Evolutionary conservation across 2,329 filamentous ascomycete species (phyloP), one percentile per base, ranked within the genome.

Genomic region (Celoporthe dispersa): DNA sequence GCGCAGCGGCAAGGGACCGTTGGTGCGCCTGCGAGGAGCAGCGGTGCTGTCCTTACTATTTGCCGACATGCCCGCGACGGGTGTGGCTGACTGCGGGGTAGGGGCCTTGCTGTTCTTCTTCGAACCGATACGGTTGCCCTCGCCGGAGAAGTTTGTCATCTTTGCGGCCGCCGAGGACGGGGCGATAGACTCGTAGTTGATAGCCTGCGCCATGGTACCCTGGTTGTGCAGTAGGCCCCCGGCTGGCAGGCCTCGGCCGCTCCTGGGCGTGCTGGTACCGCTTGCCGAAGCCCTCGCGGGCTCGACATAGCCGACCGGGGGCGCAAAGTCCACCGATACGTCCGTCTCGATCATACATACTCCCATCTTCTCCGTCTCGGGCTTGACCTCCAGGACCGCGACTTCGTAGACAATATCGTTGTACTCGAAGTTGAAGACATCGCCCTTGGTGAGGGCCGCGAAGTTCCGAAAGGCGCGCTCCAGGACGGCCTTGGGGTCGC

Each of bases 281-380:
- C 92, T 96, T 74, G 79, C 79, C 67, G 76, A 75, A 33, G 80
- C 81, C 70, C 87, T 89, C 76, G 92, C 89, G 0, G 94, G 94
- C 79, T 98, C 95, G 73, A 97, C 92, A 77, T 98, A 99, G 73
- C 96, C 96, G 2, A 99, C 88, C 0, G 96, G 96, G 3, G 96
- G 86, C 2, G 95, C 96, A 78, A 99, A 99, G 77, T 99, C 96
- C 72, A 99, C 96, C 69, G 94, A 94, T 16, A 99, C 88, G 83
- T 99, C 96, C 0, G 96, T 99, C 82, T 99, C 96, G 68, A 98
- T 91, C 81, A 97, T 97, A 76, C 94, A 94, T 68, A 99, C 94
- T 70, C 92, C 91, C 85, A 93, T 94, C 75, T 93, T 92, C 1
- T 92, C 88, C 3, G 87, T 91, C 74, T 93, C 89, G 1, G 96